Base-by-base conservation (phyloP, 495 filamentous ascomycete species). In the Aspergillus cavernicola region DNA sequence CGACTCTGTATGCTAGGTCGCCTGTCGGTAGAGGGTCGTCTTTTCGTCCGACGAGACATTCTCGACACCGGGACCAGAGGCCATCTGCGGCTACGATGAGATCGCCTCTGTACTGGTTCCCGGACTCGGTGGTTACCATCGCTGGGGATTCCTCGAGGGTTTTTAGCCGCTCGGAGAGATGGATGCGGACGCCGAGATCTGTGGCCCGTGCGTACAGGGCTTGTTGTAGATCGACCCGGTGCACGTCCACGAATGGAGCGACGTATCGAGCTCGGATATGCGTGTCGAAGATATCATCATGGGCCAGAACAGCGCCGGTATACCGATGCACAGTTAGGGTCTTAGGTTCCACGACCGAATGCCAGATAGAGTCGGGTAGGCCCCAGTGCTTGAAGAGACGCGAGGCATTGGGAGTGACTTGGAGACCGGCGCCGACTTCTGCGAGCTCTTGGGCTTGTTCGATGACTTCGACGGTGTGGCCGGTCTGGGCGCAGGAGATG, bases 1-100 rank as follows among this genome's bases (percentile, higher is more conserved):
- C 68, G 26, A 89, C 70, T n/a, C 86, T 68, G 57, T 87, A 88
- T 3, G 85, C 86, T 23, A 89, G 66, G 62, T 88, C 86, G 1
- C 86, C 86, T 2, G 85, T 88, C 1, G 78, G 77, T 2, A 73
- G 54, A 0, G 82, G 80, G 38, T 63, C 65, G 44, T 72, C 52
- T 60, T 71, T 65, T 7, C 63, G 67, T 0, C 75, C 72, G 12
- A 77, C 55, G 23, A 83, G 68, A 4, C 67, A 63, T 49, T 80
- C 80, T 1, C 81, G 72, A 49, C 74, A 68, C 24, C 60, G 57
- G 4, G 76, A 79, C 54, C 75, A 80, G 10, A 86, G 71, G 1
- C 82, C 82, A 62, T 85, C 82, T 0, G 82, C 82, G 0, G 74
- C 82, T 8, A 85, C 66, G 8, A 85, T 68, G 37, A 85, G 56